Evolutionary conservation across 441 rosid genomes (phyloP).

Genomic region (Erodium chrysanthum): DNA sequence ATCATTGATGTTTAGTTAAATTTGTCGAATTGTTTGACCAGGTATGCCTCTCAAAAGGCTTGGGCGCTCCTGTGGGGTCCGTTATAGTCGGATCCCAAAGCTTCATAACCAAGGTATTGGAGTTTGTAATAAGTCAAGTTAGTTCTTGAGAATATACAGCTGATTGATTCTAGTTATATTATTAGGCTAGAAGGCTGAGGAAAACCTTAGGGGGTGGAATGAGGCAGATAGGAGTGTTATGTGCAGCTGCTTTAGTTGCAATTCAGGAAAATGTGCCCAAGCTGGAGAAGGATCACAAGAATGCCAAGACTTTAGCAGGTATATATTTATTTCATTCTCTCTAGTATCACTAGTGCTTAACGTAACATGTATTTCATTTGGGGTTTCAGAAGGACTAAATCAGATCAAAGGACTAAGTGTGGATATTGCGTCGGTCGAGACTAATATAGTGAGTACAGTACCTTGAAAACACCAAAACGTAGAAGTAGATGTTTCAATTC

Average conservation of each 20-base stretch:
- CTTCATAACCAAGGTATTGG: slow-evolving; percentile 62
- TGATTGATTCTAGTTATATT: background rate
- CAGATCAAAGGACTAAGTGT: slow-evolving; percentile 59
- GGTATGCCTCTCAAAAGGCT: slow-evolving; percentile 84
- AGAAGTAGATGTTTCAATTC: background rate
- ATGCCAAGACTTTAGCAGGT: slow-evolving; percentile 74
- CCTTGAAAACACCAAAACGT: background rate
- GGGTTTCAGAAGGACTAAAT: slow-evolving; percentile 62
- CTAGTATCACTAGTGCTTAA: background rate
- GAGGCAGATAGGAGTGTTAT: slow-evolving; percentile 76
- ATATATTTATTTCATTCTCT: background rate
- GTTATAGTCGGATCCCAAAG: slow-evolving; percentile 70
- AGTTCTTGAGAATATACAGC: background rate
- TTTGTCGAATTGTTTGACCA: slow-evolving; percentile 22
- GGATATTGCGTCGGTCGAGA: slow-evolving; percentile 60
- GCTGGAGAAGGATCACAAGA: slow-evolving; percentile 72
- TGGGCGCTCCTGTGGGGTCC: slow-evolving; percentile 90
- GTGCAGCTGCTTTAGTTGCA: slow-evolving; percentile 78
- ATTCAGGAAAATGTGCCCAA: slow-evolving; percentile 51
- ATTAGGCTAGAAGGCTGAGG: slow-evolving; percentile 67
- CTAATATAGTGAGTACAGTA: slow-evolving; percentile 62
- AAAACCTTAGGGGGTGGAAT: slow-evolving; percentile 94
- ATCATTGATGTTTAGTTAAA: background rate
- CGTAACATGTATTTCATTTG: no score
- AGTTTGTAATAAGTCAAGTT: background rate